Conservation (phyloP, 73 alveolate genomes). For the Loxodes magnus region DNA sequence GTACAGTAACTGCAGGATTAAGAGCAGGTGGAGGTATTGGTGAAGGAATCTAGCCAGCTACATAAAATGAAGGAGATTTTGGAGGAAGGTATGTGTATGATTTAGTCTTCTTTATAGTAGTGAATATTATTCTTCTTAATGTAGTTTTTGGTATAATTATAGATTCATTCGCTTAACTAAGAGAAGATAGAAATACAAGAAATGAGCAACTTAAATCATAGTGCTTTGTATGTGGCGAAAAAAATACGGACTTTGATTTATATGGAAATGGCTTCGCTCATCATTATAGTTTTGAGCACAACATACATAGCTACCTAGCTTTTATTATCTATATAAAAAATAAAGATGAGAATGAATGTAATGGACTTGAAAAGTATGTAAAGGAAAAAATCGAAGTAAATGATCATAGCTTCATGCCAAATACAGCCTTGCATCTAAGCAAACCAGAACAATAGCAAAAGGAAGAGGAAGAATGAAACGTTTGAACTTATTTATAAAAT, state of each 20-base stretch:
- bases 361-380: slow-evolving; percentile 31
- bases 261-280: slow-evolving; percentile 62
- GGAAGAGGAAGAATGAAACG: no score
- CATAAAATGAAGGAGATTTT: slow-evolving; percentile 11
- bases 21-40: slow-evolving; percentile 85
- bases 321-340: slow-evolving; percentile 18
- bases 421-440: neutral
- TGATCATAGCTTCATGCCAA: slow-evolving; percentile 16
- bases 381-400: slow-evolving; percentile 22
- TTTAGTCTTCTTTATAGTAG: slow-evolving; percentile 36
- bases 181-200: slow-evolving; percentile 54
- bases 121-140: slow-evolving; percentile 54
- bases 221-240: slow-evolving; percentile 65
- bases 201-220: slow-evolving; percentile 46
- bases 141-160: slow-evolving; percentile 75
- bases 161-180: slow-evolving; percentile 72
- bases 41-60: slow-evolving; percentile 21
- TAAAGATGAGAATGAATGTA: slow-evolving; percentile 29
- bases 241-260: slow-evolving; percentile 38
- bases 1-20: slow-evolving; percentile 50
- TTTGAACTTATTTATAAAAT: no score
- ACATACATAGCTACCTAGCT: slow-evolving; percentile 21
- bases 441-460: no score
- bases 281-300: slow-evolving; percentile 59
- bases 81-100: slow-evolving; percentile 43